Conservation (phyloP, 1,284 basidiomycete genomes). For the Moniliophthora roreri region DNA sequence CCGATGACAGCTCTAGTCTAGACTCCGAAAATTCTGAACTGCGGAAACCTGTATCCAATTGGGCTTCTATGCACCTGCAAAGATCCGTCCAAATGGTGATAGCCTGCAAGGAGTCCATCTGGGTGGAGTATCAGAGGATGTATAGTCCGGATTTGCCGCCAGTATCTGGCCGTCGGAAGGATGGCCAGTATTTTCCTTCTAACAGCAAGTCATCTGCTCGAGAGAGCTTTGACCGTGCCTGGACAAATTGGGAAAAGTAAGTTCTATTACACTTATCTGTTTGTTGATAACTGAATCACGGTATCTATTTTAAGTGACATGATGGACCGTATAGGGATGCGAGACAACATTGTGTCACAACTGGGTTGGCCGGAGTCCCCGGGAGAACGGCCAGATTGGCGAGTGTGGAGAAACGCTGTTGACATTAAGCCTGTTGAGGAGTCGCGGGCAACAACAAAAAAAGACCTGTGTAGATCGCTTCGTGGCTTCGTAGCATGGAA, state of each 20-base stretch:
- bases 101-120: slow-evolving; percentile 70
- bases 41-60: slow-evolving; percentile 30
- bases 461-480: slow-evolving; percentile 14
- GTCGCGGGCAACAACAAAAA: background rate
- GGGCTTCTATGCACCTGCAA: slow-evolving; percentile 63
- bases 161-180: slow-evolving; percentile 27
- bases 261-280: slow-evolving; percentile 19
- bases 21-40: background rate
- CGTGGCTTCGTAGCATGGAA: slow-evolving; percentile 19
- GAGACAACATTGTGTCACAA: slow-evolving; percentile 43
- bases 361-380: slow-evolving; percentile 55
- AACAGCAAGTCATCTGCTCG: slow-evolving; percentile 37
- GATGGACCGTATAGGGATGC: slow-evolving; percentile 67
- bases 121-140: slow-evolving; percentile 56
- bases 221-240: slow-evolving; percentile 64
- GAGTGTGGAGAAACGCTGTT: slow-evolving; percentile 45
- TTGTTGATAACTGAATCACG: slow-evolving; percentile 8
- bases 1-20: slow-evolving; percentile 15
- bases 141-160: slow-evolving; percentile 41
- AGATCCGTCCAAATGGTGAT: slow-evolving; percentile 51
- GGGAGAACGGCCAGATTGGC: slow-evolving; percentile 51
- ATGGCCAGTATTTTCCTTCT: slow-evolving; percentile 21
- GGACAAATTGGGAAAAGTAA: slow-evolving; percentile 70
- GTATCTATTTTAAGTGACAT: slow-evolving; percentile 54
- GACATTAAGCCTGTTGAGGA: slow-evolving; percentile 13